Evolutionary conservation across 2,329 filamentous ascomycete genomes (phyloP).

Genomic region (Elsinoe ampelina): DNA sequence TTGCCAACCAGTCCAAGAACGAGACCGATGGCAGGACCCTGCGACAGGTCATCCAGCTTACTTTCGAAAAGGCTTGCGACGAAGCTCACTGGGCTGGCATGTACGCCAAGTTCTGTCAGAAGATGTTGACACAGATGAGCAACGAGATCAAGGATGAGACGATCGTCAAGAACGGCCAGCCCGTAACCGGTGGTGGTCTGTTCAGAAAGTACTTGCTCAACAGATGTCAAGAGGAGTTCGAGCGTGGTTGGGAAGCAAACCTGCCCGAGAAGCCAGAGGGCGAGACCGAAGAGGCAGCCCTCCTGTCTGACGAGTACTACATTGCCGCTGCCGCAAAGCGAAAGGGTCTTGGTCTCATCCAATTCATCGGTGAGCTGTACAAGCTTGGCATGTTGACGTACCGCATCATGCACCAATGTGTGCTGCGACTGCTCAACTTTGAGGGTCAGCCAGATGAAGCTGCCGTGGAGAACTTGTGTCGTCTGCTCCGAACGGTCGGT

Average conservation of each 20-base stretch:
- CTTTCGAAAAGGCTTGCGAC: constrained; percentile 97
- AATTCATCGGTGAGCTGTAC: constrained; percentile 98
- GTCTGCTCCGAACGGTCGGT: constrained; percentile 86
- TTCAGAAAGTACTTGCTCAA: constrained; percentile 99
- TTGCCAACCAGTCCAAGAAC: constrained; percentile 90
- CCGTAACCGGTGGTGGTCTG: constrained; percentile 83
- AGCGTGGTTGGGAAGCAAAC: constrained; percentile 91
- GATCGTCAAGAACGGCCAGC: constrained; percentile 75
- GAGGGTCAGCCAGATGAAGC: constrained; percentile 88
- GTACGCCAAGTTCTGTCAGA: constrained; percentile 98
- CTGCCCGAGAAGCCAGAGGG: constrained; percentile 70
- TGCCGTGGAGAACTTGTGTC: constrained; percentile 90
- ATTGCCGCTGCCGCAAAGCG: constrained; percentile 86
- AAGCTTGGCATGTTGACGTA: constrained; percentile 98
- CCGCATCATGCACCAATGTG: constrained; percentile 99
- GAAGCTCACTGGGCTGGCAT: constrained; percentile 98
- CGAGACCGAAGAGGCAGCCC: constrained; percentile 59
- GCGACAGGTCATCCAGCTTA: constrained; percentile 95
- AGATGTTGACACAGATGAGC: constrained; percentile 93
- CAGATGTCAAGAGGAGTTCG: constrained; percentile 96
- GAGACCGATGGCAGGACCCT: constrained; percentile 89
- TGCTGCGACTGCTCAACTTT: constrained; percentile 93
- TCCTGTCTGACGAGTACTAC: constrained; percentile 97
- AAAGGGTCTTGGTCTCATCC: constrained; percentile 91
- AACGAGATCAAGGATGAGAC: constrained; percentile 90